Evolutionary conservation across 768 basidiomycete genomes (phyloP).

Genomic region (Hemileccinum rubropunctum): DNA sequence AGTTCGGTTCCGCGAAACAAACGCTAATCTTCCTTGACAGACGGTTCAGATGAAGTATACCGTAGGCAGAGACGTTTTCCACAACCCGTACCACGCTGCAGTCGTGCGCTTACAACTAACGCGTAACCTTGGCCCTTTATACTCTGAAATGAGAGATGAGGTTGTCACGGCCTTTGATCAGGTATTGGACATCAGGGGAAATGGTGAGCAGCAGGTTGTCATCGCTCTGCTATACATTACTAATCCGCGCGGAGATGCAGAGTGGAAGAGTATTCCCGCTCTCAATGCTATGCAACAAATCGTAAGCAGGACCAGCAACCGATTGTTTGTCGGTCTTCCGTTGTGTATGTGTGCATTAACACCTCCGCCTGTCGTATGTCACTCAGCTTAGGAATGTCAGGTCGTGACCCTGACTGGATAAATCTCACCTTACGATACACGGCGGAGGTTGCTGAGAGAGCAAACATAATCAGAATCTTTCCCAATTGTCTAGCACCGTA

Average conservation of each 20-base stretch:
- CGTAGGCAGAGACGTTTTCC: constrained; percentile 31
- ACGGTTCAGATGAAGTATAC: constrained; percentile 38
- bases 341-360: constrained; percentile 31
- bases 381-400: background rate
- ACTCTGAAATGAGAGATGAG: constrained; percentile 30
- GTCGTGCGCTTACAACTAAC: constrained; percentile 34
- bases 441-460: constrained; percentile 25
- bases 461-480: constrained; percentile 26
- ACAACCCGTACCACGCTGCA: constrained; percentile 31
- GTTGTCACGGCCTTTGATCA: constrained; percentile 39
- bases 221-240: background rate
- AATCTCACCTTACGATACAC: constrained; percentile 31
- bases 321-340: constrained; percentile 48
- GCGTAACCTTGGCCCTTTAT: constrained; percentile 38
- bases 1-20: background rate
- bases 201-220: constrained; percentile 8
- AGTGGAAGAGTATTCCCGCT: constrained; percentile 37
- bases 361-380: background rate
- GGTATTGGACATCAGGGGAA: constrained; percentile 25
- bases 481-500: constrained; percentile 36
- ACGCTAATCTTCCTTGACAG: constrained; percentile 24
- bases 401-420: constrained; percentile 36
- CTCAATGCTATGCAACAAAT: constrained; percentile 31
- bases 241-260: constrained; percentile 19
- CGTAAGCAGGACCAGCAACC: constrained; percentile 41